Evolutionary conservation across 805 yeast species (phyloP), one percentile per base, ranked within the genome.

Genomic region (Candida peoriensis): DNA sequence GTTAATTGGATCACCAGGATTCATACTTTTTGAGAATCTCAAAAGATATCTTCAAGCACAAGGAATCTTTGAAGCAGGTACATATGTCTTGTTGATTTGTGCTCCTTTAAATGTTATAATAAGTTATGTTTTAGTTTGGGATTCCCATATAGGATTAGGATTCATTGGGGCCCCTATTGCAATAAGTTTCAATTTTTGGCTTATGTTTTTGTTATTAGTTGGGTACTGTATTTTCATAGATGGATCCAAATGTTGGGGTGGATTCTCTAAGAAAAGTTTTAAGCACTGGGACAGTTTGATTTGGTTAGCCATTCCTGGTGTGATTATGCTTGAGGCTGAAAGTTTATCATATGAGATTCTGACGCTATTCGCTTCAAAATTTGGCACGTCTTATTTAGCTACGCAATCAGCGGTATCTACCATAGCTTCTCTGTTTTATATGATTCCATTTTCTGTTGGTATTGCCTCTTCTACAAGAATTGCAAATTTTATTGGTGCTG

Each of bases 1-100:
- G 34, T 64, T 74, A 4, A 47, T 77, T 34, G 95, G 95, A 12
- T 74, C 83, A 13, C 96, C 96, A 0, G 94, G 88, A 0, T 74
- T 79, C 48, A 67, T 83, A 29, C 40, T 82, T 8, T 87, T 87
- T 54, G 96, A 88, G 58, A 73, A 86, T 28, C 78, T 87, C n/a
- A 87, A 88, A 58, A 64, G 95, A 37, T 86, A 72, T 49, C 60
- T 87, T 38, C 96, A 86, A 61, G 86, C 94, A 0, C 96, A 87
- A 57, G 87, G 87, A 22, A 76, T 85, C 6, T 88, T 82, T 65
- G 81, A 83, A 50, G 95, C 95, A 8, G 78, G 88, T 6, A 81
- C 94, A 4, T 74, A 77, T 44, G 81, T 76, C 5, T 59, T 83
- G 15, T 46, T 74, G 15, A 48, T 84, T 4, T 75, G 84, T 38